Percentiles rank a stretch among this genome's conserved stretches.
Conservation (phyloP, 495 filamentous ascomycete genomes). For the Neurospora sp. region DNA sequence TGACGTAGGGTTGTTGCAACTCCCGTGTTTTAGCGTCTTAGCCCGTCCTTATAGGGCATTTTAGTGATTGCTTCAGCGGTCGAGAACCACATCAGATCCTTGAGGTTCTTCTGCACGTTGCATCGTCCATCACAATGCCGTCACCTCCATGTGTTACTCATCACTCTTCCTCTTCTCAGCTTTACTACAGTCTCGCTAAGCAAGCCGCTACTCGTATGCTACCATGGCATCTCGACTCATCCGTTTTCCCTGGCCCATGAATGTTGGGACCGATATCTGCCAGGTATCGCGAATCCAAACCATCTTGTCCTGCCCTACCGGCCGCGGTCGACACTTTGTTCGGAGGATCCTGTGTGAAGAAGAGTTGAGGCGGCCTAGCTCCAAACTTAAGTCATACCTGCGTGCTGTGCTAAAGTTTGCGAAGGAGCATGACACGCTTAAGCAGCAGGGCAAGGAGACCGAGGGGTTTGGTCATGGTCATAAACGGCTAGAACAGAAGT, state of each 20-base stretch:
- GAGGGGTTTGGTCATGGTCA: background rate
- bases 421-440: background rate
- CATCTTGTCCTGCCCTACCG: conserved; percentile 16
- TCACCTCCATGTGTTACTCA: background rate
- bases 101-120: background rate
- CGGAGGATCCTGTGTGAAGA: conserved; percentile 29
- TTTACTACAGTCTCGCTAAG: background rate
- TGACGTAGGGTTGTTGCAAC: background rate
- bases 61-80: background rate
- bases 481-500: background rate
- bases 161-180: background rate
- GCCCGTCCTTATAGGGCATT: background rate
- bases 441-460: background rate
- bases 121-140: background rate
- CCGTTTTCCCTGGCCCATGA: conserved; percentile 38
- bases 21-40: background rate
- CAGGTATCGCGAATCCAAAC: conserved; percentile 34
- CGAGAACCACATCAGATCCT: background rate
- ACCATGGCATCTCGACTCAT: conserved; percentile 1
- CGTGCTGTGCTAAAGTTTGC: background rate
- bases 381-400: background rate
- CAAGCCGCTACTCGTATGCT: background rate
- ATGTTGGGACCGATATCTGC: conserved; percentile 50
- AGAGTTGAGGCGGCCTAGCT: conserved; percentile 15
- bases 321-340: conserved; percentile 23